Base-by-base conservation (phyloP, 306 rosid genomes). In the Vicia sativa region DNA sequence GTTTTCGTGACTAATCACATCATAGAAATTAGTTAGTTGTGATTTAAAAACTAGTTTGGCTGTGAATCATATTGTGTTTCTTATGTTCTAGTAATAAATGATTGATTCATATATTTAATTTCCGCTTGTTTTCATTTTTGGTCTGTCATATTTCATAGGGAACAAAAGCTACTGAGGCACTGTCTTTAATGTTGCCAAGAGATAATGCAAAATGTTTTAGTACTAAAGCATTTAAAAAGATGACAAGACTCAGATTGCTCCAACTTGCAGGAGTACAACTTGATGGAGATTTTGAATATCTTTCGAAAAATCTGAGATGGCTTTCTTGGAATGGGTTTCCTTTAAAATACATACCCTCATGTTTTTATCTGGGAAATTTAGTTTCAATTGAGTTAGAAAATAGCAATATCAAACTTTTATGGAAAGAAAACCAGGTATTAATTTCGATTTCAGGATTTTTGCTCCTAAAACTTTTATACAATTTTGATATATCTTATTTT, bases 241-340 rank as follows among this genome's bases (percentile, higher is more conserved):
- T 79, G 83, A 50, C 31, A 42, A 64, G 7, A 29, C 80, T 79
- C 1, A 70, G 66, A 37, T 16, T 79, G n/a, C 66, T 79, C 35
- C 52, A 50, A 44, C 62, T 79, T 41, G 21, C 7, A n/a, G 31
- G 41, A 11, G 70, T 79, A 0, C 3, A 64, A 28, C 77, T 79
- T 28, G 39, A 11, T n/a, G 83, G 79, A 14, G 65, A 79, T 42
- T 74, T 26, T 63, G 8, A 63, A 46, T 9, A 74, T 19, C 56
- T 79, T 46, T 31, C 68, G 0, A 48, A 9, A 55, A 28, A 69
- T 15, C 3, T 79, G 0, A 74, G 73, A 68, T 79, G 73, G 73
- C 45, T 79, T 0, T 26, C 5, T 14, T 78, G 82, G 82, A 29
- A 26, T 19, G 64, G 19, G 19, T 78, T 16, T 74, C 49, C 78